Conservation (phyloP, 257 asterid genomes). For the Petunia axillaris region DNA sequence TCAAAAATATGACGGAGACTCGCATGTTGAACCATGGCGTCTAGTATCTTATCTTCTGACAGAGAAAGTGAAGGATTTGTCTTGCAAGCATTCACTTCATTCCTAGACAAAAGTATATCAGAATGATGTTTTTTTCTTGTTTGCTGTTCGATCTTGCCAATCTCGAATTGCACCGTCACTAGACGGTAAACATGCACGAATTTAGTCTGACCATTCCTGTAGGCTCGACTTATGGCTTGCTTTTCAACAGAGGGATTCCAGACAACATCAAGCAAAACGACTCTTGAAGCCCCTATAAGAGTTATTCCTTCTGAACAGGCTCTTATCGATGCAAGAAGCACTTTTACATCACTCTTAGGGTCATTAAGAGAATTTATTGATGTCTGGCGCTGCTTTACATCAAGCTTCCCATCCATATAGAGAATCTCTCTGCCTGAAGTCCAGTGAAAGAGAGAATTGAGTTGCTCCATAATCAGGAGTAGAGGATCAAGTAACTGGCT, state of each 20-base stretch:
- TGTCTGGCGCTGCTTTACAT: constrained; percentile 49
- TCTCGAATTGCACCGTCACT: constrained; percentile 56
- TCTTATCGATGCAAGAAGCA: constrained; percentile 67
- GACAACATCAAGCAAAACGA: constrained; percentile 70
- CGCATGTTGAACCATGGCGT: constrained; percentile 48
- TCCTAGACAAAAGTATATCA: constrained; percentile 51
- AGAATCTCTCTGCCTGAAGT: constrained; percentile 64
- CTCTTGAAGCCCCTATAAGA: constrained; percentile 84
- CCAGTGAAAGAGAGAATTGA: constrained; percentile 50
- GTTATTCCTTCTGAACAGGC: constrained; percentile 84
- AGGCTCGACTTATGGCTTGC: constrained; percentile 82
- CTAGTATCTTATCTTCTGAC: constrained; percentile 53
- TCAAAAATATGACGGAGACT: constrained; percentile 41
- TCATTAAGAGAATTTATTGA: constrained; percentile 55
- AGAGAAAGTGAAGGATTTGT: constrained; percentile 15
- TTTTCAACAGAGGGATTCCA: constrained; percentile 81
- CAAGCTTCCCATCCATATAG: constrained; percentile 54
- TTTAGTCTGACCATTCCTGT: constrained; percentile 75
- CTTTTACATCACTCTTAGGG: constrained; percentile 48
- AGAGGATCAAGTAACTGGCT: constrained; percentile 59
- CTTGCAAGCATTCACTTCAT: constrained; percentile 20
- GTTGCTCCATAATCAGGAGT: constrained; percentile 44
- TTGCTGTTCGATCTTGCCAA: constrained; percentile 49
- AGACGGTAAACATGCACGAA: constrained; percentile 67
- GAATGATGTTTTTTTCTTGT: constrained; percentile 53